Conservation (phyloP, 352 stramenopile genomes). For the Elongisporangium undulatum region DNA sequence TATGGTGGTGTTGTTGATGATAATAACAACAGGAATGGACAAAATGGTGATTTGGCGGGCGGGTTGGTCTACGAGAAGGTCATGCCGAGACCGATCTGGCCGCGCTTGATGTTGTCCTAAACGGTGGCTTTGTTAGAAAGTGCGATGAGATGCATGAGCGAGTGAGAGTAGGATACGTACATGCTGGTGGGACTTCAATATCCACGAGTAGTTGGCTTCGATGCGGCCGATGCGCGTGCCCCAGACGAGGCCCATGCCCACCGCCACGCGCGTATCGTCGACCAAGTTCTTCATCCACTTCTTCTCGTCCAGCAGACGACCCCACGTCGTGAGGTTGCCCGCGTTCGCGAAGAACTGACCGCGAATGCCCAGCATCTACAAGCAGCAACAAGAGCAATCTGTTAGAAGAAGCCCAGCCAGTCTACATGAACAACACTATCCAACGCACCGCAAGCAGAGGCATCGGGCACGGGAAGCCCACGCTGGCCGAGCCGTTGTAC, state of each 20-base stretch:
- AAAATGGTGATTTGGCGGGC: slow-evolving; percentile 1
- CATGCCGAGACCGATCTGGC: slow-evolving; percentile 79
- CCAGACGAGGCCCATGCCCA: slow-evolving; percentile 86
- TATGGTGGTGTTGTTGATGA: not conserved
- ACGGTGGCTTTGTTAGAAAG: slow-evolving; percentile 4
- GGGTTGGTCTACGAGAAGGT: slow-evolving; percentile 66
- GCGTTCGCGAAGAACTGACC: slow-evolving; percentile 89
- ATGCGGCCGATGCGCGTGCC: slow-evolving; percentile 82
- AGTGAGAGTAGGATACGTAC: slow-evolving; percentile 28
- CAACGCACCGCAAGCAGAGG: slow-evolving; percentile 71
- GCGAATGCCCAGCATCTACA: slow-evolving; percentile 76
- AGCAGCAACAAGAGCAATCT: not conserved
- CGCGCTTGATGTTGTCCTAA: slow-evolving; percentile 84
- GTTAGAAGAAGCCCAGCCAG: slow-evolving; percentile 1
- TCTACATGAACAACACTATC: not conserved
- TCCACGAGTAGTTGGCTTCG: slow-evolving; percentile 91
- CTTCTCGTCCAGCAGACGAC: slow-evolving; percentile 76
- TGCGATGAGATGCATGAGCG: not conserved
- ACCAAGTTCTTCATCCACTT: slow-evolving; percentile 89
- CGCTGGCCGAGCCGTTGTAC: slow-evolving; percentile 79
- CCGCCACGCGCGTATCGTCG: slow-evolving; percentile 81
- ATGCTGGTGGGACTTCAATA: slow-evolving; percentile 75
- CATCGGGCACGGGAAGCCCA: slow-evolving; percentile 86
- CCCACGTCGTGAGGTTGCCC: slow-evolving; percentile 88
- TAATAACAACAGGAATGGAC: not conserved